Conservation (phyloP, 129 eudicot species). For the Ambrosia trifida region DNA sequence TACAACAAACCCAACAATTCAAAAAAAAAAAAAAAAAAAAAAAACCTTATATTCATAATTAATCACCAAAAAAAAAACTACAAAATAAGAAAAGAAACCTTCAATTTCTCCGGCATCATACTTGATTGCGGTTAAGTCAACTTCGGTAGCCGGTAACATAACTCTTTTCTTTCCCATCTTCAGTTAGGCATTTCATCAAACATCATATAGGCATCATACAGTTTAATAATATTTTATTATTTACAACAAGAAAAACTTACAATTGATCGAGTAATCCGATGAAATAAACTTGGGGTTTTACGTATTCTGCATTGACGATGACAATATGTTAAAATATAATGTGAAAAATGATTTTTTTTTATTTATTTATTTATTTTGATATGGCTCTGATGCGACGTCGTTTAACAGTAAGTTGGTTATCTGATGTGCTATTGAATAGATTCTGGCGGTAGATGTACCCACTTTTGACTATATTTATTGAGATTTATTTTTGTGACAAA, state of each 20-base stretch:
- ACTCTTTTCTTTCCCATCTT: slow-evolving; percentile 71
- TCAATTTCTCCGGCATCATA: slow-evolving; percentile 50
- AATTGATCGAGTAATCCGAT: slow-evolving; percentile 2
- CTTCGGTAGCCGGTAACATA: slow-evolving; percentile 71
- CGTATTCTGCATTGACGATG: slow-evolving; percentile 15
- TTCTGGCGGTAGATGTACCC: slow-evolving; percentile 12
- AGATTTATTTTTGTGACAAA: slow-evolving; percentile 7
- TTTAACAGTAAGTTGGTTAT: slow-evolving; percentile 18
- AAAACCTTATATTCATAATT: not conserved
- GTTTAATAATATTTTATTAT: not conserved
- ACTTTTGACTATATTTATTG: slow-evolving; percentile 21
- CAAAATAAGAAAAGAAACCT: slow-evolving; percentile 36
- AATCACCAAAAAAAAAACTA: not conserved
- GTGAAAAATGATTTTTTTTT: slow-evolving; percentile 1
- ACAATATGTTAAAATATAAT: not conserved
- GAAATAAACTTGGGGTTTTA: not conserved
- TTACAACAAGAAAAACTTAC: slow-evolving; percentile 27
- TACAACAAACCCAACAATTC: slow-evolving; percentile 35
- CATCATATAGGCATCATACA: slow-evolving; percentile 27
- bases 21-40: slow-evolving; percentile 2
- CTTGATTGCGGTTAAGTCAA: slow-evolving; percentile 53
- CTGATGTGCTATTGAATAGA: slow-evolving; percentile 1
- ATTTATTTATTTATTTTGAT: not conserved
- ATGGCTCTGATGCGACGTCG: slow-evolving; percentile 17
- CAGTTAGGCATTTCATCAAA: slow-evolving; percentile 35